Conservation (phyloP, 2,329 filamentous ascomycete species). For the Blastomyces percursus region DNA sequence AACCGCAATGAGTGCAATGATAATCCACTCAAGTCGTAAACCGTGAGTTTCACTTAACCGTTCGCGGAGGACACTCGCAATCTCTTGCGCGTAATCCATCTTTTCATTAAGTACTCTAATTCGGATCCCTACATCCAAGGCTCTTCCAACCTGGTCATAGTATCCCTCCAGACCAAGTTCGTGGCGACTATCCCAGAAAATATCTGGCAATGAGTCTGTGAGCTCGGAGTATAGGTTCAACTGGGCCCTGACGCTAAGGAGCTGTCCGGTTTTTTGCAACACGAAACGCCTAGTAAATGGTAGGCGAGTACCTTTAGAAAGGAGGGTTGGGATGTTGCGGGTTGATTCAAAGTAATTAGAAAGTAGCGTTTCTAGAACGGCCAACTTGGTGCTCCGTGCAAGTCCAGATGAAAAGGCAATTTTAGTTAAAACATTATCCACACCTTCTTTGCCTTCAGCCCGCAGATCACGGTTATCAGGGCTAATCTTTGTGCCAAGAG, state of each 20-base stretch:
- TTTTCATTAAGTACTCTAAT: slow-evolving; percentile 91
- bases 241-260: slow-evolving; percentile 78
- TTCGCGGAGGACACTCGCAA: slow-evolving; percentile 77
- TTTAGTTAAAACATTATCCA: slow-evolving; percentile 68
- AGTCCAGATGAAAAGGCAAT: slow-evolving; percentile 94
- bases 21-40: slow-evolving; percentile 83
- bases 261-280: slow-evolving; percentile 82
- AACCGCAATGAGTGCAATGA: slow-evolving; percentile 84
- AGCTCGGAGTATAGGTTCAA: slow-evolving; percentile 95
- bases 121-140: slow-evolving; percentile 79
- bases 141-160: slow-evolving; percentile 84
- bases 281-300: slow-evolving; percentile 66
- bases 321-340: slow-evolving; percentile 63
- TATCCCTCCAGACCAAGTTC: slow-evolving; percentile 87
- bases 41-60: slow-evolving; percentile 84
- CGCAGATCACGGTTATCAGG: slow-evolving; percentile 16
- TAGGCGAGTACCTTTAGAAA: slow-evolving; percentile 55
- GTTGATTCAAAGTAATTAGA: slow-evolving; percentile 80
- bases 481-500: slow-evolving; percentile 62
- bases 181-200: slow-evolving; percentile 89
- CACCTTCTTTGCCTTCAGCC: slow-evolving; percentile 25
- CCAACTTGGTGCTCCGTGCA: slow-evolving; percentile 84
- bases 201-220: slow-evolving; percentile 85
- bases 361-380: slow-evolving; percentile 75
- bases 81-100: slow-evolving; percentile 96